A percentile compares a stretch with the other conserved stretches of the same genome.
These are phyloP conservation scores for Colletotrichum caudatum DNA, from an alignment of 2,329 filamentous ascomycete species.

Conservation along the genomic window DNA sequence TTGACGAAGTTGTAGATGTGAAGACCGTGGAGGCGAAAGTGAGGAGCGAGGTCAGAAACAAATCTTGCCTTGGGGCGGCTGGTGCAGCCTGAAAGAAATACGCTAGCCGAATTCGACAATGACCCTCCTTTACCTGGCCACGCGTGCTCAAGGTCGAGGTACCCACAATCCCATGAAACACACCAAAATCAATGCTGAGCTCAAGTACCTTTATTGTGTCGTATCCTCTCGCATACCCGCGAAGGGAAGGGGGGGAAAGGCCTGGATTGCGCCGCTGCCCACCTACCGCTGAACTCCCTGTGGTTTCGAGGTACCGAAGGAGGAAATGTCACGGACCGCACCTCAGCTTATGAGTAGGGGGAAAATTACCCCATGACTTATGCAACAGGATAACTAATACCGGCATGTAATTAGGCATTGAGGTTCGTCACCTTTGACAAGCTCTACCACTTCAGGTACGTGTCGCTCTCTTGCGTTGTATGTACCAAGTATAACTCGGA, in stretches of 20 bases:
- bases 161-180: constrained; percentile 31
- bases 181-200: constrained; percentile 6
- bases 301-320: not conserved
- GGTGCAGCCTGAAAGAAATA: constrained; percentile 45
- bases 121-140: constrained; percentile 44
- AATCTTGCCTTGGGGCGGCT: constrained; percentile 58
- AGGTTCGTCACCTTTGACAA: not conserved
- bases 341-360: constrained; percentile 10
- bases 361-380: not conserved
- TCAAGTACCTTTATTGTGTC: constrained; percentile 9
- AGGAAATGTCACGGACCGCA: constrained; percentile 3
- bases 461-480: not conserved
- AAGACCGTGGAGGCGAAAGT: constrained; percentile 57
- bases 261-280: not conserved
- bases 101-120: constrained; percentile 51
- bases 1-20: constrained; percentile 44
- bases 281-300: not conserved
- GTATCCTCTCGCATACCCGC: too few relatives aligned
- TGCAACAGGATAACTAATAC: not conserved
- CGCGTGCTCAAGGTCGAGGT: constrained; percentile 22
- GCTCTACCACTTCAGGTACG: not conserved
- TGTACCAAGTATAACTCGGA: not conserved
- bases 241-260: not conserved
- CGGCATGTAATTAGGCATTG: not conserved
- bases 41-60: constrained; percentile 56